These are phyloP conservation scores for Pythium angustatum DNA, from an alignment of 352 stramenopile genomes.

Conservation along the genomic window DNA sequence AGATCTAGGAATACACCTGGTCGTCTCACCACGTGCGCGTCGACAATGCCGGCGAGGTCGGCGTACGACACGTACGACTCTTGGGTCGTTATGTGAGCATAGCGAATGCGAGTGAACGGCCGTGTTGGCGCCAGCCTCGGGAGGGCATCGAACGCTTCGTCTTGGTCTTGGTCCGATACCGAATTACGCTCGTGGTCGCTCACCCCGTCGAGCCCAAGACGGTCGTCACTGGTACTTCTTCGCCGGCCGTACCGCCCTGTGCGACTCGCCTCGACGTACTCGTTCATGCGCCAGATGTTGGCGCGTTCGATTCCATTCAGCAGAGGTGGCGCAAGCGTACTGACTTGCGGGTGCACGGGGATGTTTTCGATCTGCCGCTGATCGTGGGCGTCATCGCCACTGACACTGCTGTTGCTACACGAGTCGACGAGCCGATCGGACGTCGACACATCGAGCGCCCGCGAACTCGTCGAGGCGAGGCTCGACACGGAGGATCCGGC, in stretches of 20 bases:
- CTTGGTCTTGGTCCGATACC: neutral
- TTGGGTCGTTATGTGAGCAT: neutral
- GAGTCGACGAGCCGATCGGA: neutral
- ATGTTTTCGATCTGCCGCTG: constrained; percentile 14
- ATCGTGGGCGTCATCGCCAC: neutral
- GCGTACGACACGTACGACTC: constrained; percentile 27
- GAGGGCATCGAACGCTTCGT: neutral
- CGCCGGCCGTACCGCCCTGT: neutral
- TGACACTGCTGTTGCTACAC: constrained; percentile 5
- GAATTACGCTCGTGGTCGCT: neutral
- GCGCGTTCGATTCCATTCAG: neutral
- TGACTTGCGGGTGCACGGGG: neutral
- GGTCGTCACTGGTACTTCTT: constrained; percentile 2
- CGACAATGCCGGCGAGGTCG: constrained; percentile 35
- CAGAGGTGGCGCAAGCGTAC: no score
- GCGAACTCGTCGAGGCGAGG: neutral
- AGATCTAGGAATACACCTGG: constrained; percentile 28
- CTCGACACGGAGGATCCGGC: neutral
- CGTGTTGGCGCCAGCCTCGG: neutral
- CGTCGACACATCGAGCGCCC: neutral
- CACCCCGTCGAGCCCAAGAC: neutral
- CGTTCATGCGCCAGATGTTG: neutral
- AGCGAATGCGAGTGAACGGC: neutral
- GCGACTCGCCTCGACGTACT: constrained; percentile 7
- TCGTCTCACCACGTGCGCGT: constrained; percentile 5